Conservation (phyloP, 768 basidiomycete species). For the Serendipita sp. region DNA sequence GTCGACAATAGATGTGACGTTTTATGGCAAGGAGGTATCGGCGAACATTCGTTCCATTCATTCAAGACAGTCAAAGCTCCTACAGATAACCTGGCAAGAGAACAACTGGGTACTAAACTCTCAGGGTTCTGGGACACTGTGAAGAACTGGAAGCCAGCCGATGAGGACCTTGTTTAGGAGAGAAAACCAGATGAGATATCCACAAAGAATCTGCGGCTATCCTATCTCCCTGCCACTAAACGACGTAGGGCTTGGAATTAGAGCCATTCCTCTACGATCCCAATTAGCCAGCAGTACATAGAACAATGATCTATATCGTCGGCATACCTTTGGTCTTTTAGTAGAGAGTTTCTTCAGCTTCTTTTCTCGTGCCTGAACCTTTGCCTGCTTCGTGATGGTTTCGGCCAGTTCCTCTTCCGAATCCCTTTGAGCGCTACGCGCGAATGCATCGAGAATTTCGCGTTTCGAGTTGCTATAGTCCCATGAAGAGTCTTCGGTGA, state of each 20-base stretch:
- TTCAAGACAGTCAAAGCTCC: slow-evolving; percentile 75
- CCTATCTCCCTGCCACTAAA: not conserved
- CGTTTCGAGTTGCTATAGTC: not conserved
- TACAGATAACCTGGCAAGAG: slow-evolving; percentile 72
- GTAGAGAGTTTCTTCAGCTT: not conserved
- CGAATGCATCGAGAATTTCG: not conserved
- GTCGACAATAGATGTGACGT: slow-evolving; percentile 79
- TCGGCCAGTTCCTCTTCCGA: not conserved
- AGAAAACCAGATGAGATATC: not conserved
- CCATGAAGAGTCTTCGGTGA: slow-evolving; percentile 2
- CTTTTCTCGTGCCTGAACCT: not conserved
- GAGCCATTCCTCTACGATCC: not conserved
- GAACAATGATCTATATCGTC: not conserved
- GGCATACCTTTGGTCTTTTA: not conserved
- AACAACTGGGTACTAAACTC: slow-evolving; percentile 67
- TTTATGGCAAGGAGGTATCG: slow-evolving; percentile 82
- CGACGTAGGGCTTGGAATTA: not conserved
- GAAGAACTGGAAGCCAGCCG: slow-evolving; percentile 76
- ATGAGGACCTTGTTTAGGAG: slow-evolving; percentile 49
- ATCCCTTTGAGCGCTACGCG: not conserved
- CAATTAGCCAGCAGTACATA: not conserved
- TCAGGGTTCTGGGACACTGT: slow-evolving; percentile 90
- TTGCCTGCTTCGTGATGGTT: not conserved
- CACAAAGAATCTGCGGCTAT: not conserved
- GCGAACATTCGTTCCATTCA: slow-evolving; percentile 60